These are phyloP conservation scores for Batkoa obscura DNA, from an alignment of 371 early-diverging fungal species.

Conservation along the genomic window DNA sequence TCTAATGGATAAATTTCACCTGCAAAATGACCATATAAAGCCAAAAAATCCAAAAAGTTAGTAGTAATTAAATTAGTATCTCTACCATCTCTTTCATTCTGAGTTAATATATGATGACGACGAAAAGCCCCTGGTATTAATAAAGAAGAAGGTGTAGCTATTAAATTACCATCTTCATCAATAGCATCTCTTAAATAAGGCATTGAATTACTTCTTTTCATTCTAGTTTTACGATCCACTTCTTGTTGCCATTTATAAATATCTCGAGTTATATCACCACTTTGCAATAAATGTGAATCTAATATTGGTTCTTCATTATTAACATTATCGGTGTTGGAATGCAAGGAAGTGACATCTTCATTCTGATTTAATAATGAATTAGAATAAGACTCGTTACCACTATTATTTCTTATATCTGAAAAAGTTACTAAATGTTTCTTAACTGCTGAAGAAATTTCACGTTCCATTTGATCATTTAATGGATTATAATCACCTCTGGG, in stretches of 20 bases:
- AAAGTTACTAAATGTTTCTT: not conserved
- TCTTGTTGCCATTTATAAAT: slow-evolving; percentile 85
- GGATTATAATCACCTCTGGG: too few relatives aligned
- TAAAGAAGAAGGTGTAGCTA: not conserved
- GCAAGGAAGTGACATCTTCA: not conserved
- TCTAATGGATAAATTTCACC: slow-evolving; percentile 74
- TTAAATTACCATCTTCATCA: not conserved
- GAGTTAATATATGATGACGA: slow-evolving; percentile 50
- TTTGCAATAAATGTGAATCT: slow-evolving; percentile 22
- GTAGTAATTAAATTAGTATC: slow-evolving; percentile 47
- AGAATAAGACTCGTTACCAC: too few relatives aligned
- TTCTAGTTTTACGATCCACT: slow-evolving; percentile 21
- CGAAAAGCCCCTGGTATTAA: slow-evolving; percentile 67
- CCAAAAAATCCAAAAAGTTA: slow-evolving; percentile 81
- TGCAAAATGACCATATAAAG: slow-evolving; percentile 79
- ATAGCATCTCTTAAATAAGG: not conserved
- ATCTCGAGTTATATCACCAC: slow-evolving; percentile 65
- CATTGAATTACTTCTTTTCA: too few relatives aligned
- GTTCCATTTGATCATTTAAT: too few relatives aligned
- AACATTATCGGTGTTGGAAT: too few relatives aligned
- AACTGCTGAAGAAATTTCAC: not conserved
- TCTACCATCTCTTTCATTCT: slow-evolving; percentile 37
- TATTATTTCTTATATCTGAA: too few relatives aligned
- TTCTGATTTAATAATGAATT: too few relatives aligned
- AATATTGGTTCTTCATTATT: too few relatives aligned